phyloP scores from a whole-genome alignment of 176 grass and related monocot species.

The Melocanna baccifera region DNA sequence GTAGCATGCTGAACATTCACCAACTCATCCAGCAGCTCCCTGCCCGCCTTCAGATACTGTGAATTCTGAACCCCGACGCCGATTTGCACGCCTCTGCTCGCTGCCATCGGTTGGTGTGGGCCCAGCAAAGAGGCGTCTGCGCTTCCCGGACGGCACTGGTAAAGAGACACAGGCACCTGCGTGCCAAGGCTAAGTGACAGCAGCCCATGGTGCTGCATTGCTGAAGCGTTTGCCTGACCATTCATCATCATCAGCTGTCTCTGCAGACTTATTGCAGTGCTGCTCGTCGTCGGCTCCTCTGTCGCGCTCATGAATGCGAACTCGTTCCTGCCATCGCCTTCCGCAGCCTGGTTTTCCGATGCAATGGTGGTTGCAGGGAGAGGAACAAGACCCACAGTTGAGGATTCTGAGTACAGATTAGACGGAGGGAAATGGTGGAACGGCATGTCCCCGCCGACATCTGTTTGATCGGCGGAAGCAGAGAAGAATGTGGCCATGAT shows the following conservation, averaged over 20 bases:
- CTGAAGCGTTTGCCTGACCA: slow-evolving; percentile 30
- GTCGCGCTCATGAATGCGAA: slow-evolving; percentile 24
- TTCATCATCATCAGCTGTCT: slow-evolving; percentile 50
- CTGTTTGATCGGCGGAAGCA: slow-evolving; percentile 42
- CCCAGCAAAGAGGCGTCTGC: slow-evolving; percentile 23
- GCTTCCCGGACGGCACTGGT: slow-evolving; percentile 45
- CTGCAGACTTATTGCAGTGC: slow-evolving; percentile 37
- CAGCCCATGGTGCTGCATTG: slow-evolving; percentile 44
- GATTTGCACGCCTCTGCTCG: slow-evolving; percentile 25
- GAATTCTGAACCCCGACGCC: slow-evolving; percentile 48
- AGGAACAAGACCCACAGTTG: slow-evolving; percentile 39
- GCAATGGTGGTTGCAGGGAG: slow-evolving; percentile 34
- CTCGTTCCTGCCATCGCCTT: slow-evolving; percentile 30
- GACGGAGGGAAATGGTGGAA: slow-evolving; percentile 42
- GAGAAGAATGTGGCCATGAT: slow-evolving; percentile 67
- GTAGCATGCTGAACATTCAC: slow-evolving; percentile 54
- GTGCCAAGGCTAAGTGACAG: slow-evolving; percentile 58
- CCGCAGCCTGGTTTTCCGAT: slow-evolving; percentile 24
- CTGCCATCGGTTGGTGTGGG: slow-evolving; percentile 20
- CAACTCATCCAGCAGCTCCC: slow-evolving; percentile 63
- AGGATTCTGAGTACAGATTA: slow-evolving; percentile 44
- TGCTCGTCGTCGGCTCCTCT: not conserved
- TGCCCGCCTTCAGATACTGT: slow-evolving; percentile 55
- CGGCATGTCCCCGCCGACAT: slow-evolving; percentile 32
- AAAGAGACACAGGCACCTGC: slow-evolving; percentile 51